Base-by-base conservation (phyloP, 371 early-diverging fungal species). In the Actinomortierella ambigua region DNA sequence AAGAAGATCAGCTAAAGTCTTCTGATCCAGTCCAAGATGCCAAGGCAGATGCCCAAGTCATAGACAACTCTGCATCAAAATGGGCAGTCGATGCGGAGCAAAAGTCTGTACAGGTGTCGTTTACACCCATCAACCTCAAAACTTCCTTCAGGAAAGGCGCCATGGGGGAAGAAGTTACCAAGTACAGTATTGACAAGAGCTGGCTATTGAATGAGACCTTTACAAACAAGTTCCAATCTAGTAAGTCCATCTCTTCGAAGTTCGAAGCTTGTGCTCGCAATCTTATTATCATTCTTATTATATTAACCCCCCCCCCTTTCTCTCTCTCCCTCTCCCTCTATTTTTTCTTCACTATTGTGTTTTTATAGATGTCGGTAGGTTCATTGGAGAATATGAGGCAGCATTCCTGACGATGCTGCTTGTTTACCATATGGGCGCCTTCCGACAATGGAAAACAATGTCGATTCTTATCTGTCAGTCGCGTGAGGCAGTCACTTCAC, bases 131-230 rank as follows among this genome's bases (percentile, higher is more conserved):
- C 68, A 90, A 96, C 66, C 69, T 96, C 44, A 84, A 89, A 40
- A 82, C 84, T 23, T 96, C 97, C 8, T 96, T 93, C 63, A 91
- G 93, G 0, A 51, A 68, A 11, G 88, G 88, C 8, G 91, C 95
- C 2, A 75, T 88, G 0, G 90, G 92, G 0, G 81, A 82, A 15
- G 86, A 90, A 48, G 65, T 90, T 0, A 93, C 93, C 23, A 83
- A 84, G 52, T 95, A 93, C 83, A 93, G 93, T 70, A 65, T 88
- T 20, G 98, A 98, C 82, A 96, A 97, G 77, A 90, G 90, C 44
- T 96, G 91, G 89, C 81, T 96, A 29, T 80, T 95, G 40, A 55
- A 59, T 1, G 63, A 83, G 7, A 56, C 90, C 7, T 62, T 76
- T 23, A 61, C 61, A 9, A 64, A 61, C 1, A 55, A 29, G 13